Percentiles rank a stretch among this genome's conserved stretches.
These are phyloP conservation scores for Blastocystis sp. DNA, from an alignment of 352 stramenopile genomes.

Conservation along the genomic window DNA sequence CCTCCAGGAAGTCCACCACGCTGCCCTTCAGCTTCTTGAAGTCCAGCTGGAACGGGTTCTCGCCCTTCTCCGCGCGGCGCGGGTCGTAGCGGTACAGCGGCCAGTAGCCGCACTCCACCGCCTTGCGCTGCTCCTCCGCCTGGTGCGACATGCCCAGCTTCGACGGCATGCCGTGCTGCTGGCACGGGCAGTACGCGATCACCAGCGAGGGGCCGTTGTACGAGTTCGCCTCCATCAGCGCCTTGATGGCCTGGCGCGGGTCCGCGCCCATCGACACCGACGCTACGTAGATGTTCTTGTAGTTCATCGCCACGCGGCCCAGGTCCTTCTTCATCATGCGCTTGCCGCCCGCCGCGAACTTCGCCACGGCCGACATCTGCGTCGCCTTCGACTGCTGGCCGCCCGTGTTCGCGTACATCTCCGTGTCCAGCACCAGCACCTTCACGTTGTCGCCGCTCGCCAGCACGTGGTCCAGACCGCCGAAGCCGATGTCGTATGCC, in stretches of 20 bases:
- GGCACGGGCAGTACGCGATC: slow-evolving; percentile 33
- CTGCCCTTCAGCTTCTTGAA: slow-evolving; percentile 66
- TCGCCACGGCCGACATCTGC: slow-evolving; percentile 44
- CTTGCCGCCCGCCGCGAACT: slow-evolving; percentile 55
- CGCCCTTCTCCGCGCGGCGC: not conserved
- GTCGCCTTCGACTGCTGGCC: slow-evolving; percentile 60
- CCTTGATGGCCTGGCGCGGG: slow-evolving; percentile 14
- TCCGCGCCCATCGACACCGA: slow-evolving; percentile 57
- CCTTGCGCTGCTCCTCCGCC: slow-evolving; percentile 26
- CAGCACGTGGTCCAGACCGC: slow-evolving; percentile 76
- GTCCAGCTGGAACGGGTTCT: slow-evolving; percentile 61
- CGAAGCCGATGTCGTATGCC: slow-evolving; percentile 77
- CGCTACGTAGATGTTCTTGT: slow-evolving; percentile 55
- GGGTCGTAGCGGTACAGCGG: slow-evolving; percentile 49
- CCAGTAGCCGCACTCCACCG: slow-evolving; percentile 49
- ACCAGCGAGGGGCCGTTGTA: slow-evolving; percentile 43
- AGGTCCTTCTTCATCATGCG: slow-evolving; percentile 47
- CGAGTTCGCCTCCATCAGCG: slow-evolving; percentile 14
- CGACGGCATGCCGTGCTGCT: slow-evolving; percentile 45
- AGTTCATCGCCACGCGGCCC: slow-evolving; percentile 52
- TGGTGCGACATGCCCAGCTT: slow-evolving; percentile 43
- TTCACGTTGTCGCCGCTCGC: slow-evolving; percentile 77
- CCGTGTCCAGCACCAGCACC: slow-evolving; percentile 76
- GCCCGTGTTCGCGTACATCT: slow-evolving; percentile 75
- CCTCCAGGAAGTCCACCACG: slow-evolving; percentile 28